Evolutionary conservation across 2,329 filamentous ascomycete species (phyloP).

Genomic region (Nemania bipapillata): DNA sequence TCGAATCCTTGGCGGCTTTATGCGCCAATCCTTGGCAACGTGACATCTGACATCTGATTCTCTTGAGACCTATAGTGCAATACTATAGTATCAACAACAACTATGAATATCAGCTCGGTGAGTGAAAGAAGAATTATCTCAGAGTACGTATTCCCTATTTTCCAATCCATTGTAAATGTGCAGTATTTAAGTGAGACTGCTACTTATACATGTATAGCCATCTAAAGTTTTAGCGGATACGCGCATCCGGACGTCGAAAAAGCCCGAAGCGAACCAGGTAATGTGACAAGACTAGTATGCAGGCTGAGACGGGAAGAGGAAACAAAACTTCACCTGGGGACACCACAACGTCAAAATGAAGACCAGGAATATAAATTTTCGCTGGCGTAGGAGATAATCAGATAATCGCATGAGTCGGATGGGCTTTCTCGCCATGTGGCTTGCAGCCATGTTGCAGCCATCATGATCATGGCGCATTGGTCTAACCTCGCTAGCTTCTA

Average conservation of each 20-base stretch:
- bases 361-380: neutral
- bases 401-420: neutral
- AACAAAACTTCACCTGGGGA: neutral
- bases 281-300: conserved; percentile 19
- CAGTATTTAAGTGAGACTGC: too few species aligned
- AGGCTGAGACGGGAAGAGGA: conserved; percentile 12
- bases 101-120: neutral
- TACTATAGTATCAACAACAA: neutral
- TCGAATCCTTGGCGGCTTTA: conserved; percentile 26
- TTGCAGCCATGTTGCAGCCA: conserved; percentile 17
- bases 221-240: neutral
- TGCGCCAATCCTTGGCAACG: conserved; percentile 28
- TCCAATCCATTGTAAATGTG: neutral
- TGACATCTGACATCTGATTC: conserved; percentile 17
- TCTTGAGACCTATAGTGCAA: neutral
- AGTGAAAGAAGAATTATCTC: neutral
- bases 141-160: neutral
- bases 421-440: conserved; percentile 18
- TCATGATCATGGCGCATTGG: conserved; percentile 3
- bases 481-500: neutral
- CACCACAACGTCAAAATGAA: neutral
- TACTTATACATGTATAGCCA: neutral
- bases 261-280: conserved; percentile 18
- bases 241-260: neutral
- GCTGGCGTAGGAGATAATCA: neutral